Evolutionary conservation across 1,139 yeast genomes (phyloP).

Genomic region (Zhuliangozyma blackwelliae): DNA sequence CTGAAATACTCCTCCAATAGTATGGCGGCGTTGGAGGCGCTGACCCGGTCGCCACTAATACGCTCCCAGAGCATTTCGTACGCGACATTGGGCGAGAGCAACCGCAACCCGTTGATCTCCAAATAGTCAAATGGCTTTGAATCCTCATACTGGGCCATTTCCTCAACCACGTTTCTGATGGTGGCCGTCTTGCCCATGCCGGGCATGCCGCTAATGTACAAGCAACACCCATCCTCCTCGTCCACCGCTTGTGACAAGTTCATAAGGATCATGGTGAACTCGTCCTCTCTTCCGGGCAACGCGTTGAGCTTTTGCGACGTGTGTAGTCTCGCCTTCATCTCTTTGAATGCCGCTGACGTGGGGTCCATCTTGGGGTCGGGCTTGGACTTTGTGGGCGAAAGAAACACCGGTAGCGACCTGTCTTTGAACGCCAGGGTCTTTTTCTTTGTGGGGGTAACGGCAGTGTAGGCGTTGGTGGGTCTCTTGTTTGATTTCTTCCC

Average conservation of each 20-base stretch:
- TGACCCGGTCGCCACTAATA: constrained; percentile 57
- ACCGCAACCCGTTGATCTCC: constrained; percentile 88
- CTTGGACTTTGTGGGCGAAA: constrained; percentile 26
- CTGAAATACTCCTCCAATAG: constrained; percentile 37
- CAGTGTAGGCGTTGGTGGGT: constrained; percentile 5
- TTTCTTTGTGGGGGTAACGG: constrained; percentile 11
- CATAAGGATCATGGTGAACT: constrained; percentile 68
- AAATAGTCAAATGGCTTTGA: constrained; percentile 62
- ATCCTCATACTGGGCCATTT: constrained; percentile 48
- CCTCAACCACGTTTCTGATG: constrained; percentile 76
- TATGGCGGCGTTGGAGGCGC: constrained; percentile 57
- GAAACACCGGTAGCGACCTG: constrained; percentile 17
- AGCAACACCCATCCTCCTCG: constrained; percentile 72
- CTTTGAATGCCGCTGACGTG: constrained; percentile 43
- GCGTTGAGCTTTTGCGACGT: constrained; percentile 59
- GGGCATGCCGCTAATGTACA: constrained; percentile 94
- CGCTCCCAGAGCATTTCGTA: constrained; percentile 81
- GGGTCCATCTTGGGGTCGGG: constrained; percentile 26
- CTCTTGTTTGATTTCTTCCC: too few species aligned
- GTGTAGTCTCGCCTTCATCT: constrained; percentile 57
- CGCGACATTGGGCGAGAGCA: constrained; percentile 79
- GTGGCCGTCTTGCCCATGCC: constrained; percentile 98
- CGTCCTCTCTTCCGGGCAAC: constrained; percentile 86
- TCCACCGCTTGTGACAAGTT: constrained; percentile 74
- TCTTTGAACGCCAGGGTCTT: constrained; percentile 8